Evolutionary conservation across 2,329 filamentous ascomycete genomes (phyloP), one percentile per base, ranked within the genome.

Genomic region (Dryadomyces quercus-mongolicae): DNA sequence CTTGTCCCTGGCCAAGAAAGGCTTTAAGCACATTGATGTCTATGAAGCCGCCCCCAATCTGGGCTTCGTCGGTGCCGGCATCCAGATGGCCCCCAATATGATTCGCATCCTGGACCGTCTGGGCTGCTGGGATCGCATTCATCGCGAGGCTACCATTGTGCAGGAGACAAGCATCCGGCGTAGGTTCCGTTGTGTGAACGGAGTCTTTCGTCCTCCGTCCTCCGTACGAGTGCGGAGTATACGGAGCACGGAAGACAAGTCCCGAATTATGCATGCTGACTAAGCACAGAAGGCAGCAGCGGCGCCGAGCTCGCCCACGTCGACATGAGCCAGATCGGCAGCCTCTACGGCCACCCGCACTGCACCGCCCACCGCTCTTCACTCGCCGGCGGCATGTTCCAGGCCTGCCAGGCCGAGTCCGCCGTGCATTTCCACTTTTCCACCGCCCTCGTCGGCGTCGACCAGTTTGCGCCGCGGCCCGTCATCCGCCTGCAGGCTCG

Each of bases 21-120:
- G 87, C 8, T 91, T 92, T 68, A 79, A 74, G 59, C 72, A 85
- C 55, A 84, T 92, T 62, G 74, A 84, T 54, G 80, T 92, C 51
- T 92, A 82, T 65, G 88, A 92, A 65, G 78, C 76, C 40, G 86
- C 86, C 0, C 79, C 83, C 5, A 78, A 81, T 59, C 75, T 92
- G 4, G 87, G 87, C 5, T 92, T 92, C 62, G 86, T 92, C 1
- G 88, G 88, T 22, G 88, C 88, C 1, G 88, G 88, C 5, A 92
- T 93, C 60, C 88, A 94, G 65, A 74, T 92, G 55, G 86, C 88
- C 0, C 88, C 88, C 0, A 94, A 93, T 60, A 86, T 92, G 77
- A 82, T 84, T 3, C 78, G 86, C 2, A 85, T 93, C 9, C 74
- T 93, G 13, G 83, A 88, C 63, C 72, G 76, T 15, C 70, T 91